These are phyloP conservation scores for Alternaria atra DNA, from an alignment of 2,329 filamentous ascomycete species.

Conservation along the genomic window DNA sequence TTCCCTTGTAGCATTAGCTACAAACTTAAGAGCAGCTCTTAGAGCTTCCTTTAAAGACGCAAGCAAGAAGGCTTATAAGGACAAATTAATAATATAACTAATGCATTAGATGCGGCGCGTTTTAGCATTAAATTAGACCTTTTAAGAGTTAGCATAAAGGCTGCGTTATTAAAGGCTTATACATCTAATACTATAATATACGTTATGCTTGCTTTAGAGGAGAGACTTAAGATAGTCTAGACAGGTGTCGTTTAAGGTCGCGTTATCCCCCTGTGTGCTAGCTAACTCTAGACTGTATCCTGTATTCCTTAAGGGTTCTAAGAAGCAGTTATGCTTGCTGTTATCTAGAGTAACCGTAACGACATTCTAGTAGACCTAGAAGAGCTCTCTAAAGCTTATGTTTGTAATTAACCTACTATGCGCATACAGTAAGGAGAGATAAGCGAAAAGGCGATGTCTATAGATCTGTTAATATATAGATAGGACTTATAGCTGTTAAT, in stretches of 20 bases:
- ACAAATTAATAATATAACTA: conserved; percentile 12
- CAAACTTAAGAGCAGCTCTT: conserved; percentile 3
- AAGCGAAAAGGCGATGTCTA: conserved; percentile 4
- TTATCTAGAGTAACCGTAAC: conserved; percentile 3
- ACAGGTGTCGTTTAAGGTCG: conserved; percentile 9
- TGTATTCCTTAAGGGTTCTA: not conserved
- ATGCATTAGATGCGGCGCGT: conserved; percentile 4
- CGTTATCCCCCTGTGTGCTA: conserved; percentile 12
- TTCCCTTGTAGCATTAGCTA: not conserved
- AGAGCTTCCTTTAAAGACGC: conserved; percentile 9
- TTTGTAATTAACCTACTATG: not conserved
- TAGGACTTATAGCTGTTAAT: not conserved
- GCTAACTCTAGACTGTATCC: conserved; percentile 5
- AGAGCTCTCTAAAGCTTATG: conserved; percentile 10
- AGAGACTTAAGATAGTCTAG: not conserved
- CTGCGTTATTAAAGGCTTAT: too few relatives aligned
- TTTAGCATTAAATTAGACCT: not conserved
- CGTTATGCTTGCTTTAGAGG: too few relatives aligned
- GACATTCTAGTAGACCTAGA: conserved; percentile 8
- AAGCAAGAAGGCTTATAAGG: conserved; percentile 12
- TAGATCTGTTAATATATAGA: conserved; percentile 6
- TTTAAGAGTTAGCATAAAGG: too few relatives aligned
- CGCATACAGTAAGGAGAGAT: not conserved
- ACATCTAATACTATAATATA: too few relatives aligned
- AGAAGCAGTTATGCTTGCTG: conserved; percentile 2